Conservation (phyloP, 306 rosid species). For the Boehmeria nivea region DNA sequence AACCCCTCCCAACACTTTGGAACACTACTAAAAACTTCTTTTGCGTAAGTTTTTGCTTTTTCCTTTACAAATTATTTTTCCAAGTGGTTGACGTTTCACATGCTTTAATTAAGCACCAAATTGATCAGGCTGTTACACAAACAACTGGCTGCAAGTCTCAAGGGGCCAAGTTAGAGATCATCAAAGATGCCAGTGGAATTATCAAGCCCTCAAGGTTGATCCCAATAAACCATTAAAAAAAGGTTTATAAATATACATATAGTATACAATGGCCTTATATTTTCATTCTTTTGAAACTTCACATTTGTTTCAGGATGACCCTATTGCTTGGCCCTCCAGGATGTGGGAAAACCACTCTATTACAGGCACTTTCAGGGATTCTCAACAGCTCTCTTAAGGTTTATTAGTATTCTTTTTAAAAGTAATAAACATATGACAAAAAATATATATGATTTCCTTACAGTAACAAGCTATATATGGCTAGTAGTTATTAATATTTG, state of each 20-base stretch:
- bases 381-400: slow-evolving; percentile 35
- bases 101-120: too few relatives aligned
- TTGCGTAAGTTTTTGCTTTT: slow-evolving; percentile 28
- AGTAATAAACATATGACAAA: too few relatives aligned
- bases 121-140: too few relatives aligned
- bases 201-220: slow-evolving; percentile 44
- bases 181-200: slow-evolving; percentile 31
- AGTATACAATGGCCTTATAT: too few relatives aligned
- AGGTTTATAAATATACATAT: too few relatives aligned
- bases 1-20: slow-evolving; percentile 64
- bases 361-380: slow-evolving; percentile 34
- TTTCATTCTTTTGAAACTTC: too few relatives aligned
- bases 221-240: too few relatives aligned
- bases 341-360: slow-evolving; percentile 40
- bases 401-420: not conserved
- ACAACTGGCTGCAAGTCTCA: not conserved
- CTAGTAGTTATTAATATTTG: too few relatives aligned
- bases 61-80: not conserved
- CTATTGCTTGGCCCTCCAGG: slow-evolving; percentile 50
- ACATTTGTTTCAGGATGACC: slow-evolving; percentile 29
- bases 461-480: too few relatives aligned
- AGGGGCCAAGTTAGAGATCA: slow-evolving; percentile 30
- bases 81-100: slow-evolving; percentile 5
- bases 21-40: slow-evolving; percentile 42
- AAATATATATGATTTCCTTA: too few relatives aligned